Percentiles rank a stretch among this genome's conserved stretches.
Evolutionary conservation across 495 filamentous ascomycete species (phyloP).

Genomic region (Penicillium canescens): DNA sequence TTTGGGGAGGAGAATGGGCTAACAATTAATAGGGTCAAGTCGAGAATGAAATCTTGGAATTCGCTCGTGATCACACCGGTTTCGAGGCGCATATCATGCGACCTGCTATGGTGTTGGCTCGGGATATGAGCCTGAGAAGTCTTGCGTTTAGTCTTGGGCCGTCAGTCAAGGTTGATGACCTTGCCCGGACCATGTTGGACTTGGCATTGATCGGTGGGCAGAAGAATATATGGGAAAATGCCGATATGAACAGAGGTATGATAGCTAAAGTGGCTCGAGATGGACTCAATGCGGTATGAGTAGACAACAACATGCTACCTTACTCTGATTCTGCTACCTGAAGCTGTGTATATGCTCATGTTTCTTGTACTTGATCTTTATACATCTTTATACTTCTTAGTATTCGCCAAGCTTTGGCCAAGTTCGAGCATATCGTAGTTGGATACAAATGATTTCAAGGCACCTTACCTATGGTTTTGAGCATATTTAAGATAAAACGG

Average conservation of each 20-base stretch:
- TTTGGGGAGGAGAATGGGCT: not conserved
- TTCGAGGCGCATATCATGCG: conserved; percentile 38
- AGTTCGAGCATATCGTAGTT: no score
- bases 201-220: conserved; percentile 34
- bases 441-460: no score
- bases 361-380: no score
- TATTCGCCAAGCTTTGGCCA: no score
- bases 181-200: conserved; percentile 42
- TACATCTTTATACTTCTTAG: no score
- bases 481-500: no score
- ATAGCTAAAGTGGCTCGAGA: no score
- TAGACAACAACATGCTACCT: no score
- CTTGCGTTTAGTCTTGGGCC: conserved; percentile 21
- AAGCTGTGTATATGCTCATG: no score
- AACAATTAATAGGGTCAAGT: conserved; percentile 33
- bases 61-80: conserved; percentile 28
- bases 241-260: conserved; percentile 4
- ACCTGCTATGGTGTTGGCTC: conserved; percentile 28
- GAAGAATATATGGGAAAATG: conserved; percentile 32
- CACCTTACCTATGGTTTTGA: no score
- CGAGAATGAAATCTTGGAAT: conserved; percentile 37
- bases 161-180: conserved; percentile 31
- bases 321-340: no score
- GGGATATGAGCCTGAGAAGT: conserved; percentile 21
- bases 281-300: no score